Conservation (phyloP, 2,329 filamentous ascomycete species). For the Chrysosporium queenslandicum region DNA sequence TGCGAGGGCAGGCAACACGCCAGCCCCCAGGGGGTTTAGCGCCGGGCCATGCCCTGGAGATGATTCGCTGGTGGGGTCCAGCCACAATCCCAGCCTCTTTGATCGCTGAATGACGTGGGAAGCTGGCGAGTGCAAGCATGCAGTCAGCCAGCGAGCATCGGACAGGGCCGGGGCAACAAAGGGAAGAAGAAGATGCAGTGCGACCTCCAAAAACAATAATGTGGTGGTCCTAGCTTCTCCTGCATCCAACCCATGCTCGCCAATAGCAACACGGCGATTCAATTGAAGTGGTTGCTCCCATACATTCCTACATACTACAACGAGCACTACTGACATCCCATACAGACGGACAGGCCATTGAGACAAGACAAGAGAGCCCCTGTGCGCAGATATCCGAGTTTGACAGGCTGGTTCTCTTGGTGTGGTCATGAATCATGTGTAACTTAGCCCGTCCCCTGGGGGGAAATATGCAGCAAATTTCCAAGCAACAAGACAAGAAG, state of each 20-base stretch:
- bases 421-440: not conserved
- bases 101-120: not conserved
- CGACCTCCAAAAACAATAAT: not conserved
- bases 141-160: not conserved
- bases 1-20: not conserved
- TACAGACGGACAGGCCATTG: not conserved
- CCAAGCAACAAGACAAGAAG: too few species aligned
- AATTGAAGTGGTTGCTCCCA: not conserved
- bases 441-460: not conserved
- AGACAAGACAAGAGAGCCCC: not conserved
- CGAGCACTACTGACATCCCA: not conserved
- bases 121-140: not conserved
- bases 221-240: not conserved
- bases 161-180: not conserved
- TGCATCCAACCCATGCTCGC: not conserved
- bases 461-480: too few species aligned
- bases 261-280: not conserved
- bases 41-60: not conserved
- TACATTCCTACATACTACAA: not conserved
- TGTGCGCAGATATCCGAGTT: not conserved
- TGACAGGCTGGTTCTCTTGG: not conserved
- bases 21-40: not conserved
- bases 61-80: not conserved
- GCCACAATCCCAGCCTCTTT: conserved; percentile 7
- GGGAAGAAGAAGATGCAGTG: not conserved